Evolutionary conservation across 352 stramenopile species (phyloP).

Genomic region (Globisporangium acanthophoron): DNA sequence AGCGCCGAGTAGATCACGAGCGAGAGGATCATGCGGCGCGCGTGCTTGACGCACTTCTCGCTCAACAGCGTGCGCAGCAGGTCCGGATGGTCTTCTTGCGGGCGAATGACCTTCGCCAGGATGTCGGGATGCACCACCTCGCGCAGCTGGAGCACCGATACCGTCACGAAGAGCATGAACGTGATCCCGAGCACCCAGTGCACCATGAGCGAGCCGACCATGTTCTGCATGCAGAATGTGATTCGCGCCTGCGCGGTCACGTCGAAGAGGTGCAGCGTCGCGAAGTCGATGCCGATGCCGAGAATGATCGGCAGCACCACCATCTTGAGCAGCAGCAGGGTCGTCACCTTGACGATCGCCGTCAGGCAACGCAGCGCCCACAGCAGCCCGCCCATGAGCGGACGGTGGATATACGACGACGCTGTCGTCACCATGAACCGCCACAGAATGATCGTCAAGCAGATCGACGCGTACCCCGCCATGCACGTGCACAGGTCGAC

Average conservation of each 20-base stretch:
- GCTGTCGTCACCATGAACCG: slow-evolving; percentile 80
- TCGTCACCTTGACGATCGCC: slow-evolving; percentile 92
- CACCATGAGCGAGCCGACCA: slow-evolving; percentile 91
- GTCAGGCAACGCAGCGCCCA: slow-evolving; percentile 79
- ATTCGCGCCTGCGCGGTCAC: slow-evolving; percentile 71
- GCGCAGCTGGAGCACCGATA: slow-evolving; percentile 92
- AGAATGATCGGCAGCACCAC: slow-evolving; percentile 93
- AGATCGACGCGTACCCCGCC: slow-evolving; percentile 79
- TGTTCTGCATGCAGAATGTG: slow-evolving; percentile 76
- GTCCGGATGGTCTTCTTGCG: slow-evolving; percentile 96
- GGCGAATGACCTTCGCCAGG: slow-evolving; percentile 81
- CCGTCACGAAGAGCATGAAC: slow-evolving; percentile 97
- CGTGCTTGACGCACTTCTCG: slow-evolving; percentile 91
- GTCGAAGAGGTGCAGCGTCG: slow-evolving; percentile 89
- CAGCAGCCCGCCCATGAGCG: slow-evolving; percentile 70
- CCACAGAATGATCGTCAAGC: slow-evolving; percentile 80
- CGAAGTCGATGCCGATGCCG: slow-evolving; percentile 91
- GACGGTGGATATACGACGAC: slow-evolving; percentile 79
- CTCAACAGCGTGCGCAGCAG: slow-evolving; percentile 93
- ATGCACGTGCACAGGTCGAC: slow-evolving; percentile 78
- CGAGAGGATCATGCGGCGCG: slow-evolving; percentile 91
- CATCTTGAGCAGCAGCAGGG: slow-evolving; percentile 97
- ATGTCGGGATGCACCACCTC: slow-evolving; percentile 95
- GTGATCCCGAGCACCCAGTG: slow-evolving; percentile 97
- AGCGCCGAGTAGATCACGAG: slow-evolving; percentile 89